Evolutionary conservation across 345 rosid genomes (phyloP), one percentile per base, ranked within the genome.

Genomic region (Sonneratia alba): DNA sequence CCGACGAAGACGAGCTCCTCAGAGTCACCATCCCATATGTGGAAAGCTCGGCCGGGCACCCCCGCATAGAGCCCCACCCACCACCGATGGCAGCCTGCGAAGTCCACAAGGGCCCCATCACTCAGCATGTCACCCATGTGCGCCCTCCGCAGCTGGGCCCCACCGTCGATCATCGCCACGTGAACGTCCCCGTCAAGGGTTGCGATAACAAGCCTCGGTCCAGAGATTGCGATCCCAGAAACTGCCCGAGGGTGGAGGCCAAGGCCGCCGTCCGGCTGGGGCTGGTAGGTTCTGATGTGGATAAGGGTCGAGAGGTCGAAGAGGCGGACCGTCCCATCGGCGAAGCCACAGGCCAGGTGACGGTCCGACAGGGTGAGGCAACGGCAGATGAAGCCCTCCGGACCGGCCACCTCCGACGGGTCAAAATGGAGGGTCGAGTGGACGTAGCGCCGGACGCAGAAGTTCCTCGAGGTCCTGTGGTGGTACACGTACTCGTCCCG

Each of bases 41-140:
- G 97, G 72, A 89, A 85, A 2, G 97, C 89, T 45, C 86, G 91
- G n/a, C 88, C 95, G 0, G 93, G 93, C 0, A 85, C 85, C 0
- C 98, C 98, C 0, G 97, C 98, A 67, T 85, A 90, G 6, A 94
- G 88, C 10, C 97, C 98, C n/a, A 88, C 96, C 98, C 98, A 94
- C 85, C 88, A 90, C 0, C 82, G 89, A 12, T 79, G 77, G 22
- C 88, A 85, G 14, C 97, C 97, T 2, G 91, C 76, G 71, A 95
- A 95, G 71, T 95, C 97, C 32, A 95, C 84, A 16, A 95, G 72
- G 0, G 87, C 92, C 18, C 99, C 99, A 68, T 95, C 93, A 24
- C 79, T 75, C 4, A 90, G 74, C 55, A 89, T 81, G 62, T 82
- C 81, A 2, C 99, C 99, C 0, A 9, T 15, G 79, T 84, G 88